Evolutionary conservation across 2,329 filamentous ascomycete genomes (phyloP), one percentile per base, ranked within the genome.

Genomic region (Cryoendolithus antarcticus): DNA sequence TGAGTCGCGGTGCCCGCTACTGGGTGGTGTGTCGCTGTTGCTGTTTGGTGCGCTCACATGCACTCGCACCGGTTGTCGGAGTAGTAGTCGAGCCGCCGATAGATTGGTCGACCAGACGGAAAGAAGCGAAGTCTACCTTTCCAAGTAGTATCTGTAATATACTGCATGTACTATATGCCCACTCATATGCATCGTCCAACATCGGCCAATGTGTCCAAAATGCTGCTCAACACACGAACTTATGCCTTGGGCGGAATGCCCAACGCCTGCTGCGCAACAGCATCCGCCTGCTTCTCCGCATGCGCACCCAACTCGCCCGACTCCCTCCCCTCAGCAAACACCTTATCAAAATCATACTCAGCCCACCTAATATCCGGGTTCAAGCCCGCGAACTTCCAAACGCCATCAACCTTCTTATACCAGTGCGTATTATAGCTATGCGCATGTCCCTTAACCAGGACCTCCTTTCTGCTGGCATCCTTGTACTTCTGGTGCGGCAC

Each of bases 311-410:
- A 15, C 31, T 40, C 45, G 49, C 66, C 64, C 21, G 62, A 55
- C n/a, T 67, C 63, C 31, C 67, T 58, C 9, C 67, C 67, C 42
- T 57, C 55, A n/a, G 59, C 64, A 53, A 71, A 71, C 37, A 71
- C 66, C 62, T 69, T 67, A 53, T 73, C 70, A 49, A 72, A 69
- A 50, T 73, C 69, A 49, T 69, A 69, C 62, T 74, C 70, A 41
- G 57, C 62, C 71, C 71, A 74, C 42, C 70, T 52, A 45, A 73
- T 71, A 38, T 71, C 66, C 7, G 71, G 71, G 52, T 59, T 58
- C 36, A 74, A 52, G 2, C 71, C 71, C 0, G 71, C 71, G 58
- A 74, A 74, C 59, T 74, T 74, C 71, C 71, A 74, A 46, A 65
- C 67, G 2, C 71, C 71, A 24, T 74, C 63, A n/a, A 74, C 62